These are phyloP conservation scores for Pascua guehoae DNA, from an alignment of 1,284 basidiomycete genomes.

Conservation along the genomic window DNA sequence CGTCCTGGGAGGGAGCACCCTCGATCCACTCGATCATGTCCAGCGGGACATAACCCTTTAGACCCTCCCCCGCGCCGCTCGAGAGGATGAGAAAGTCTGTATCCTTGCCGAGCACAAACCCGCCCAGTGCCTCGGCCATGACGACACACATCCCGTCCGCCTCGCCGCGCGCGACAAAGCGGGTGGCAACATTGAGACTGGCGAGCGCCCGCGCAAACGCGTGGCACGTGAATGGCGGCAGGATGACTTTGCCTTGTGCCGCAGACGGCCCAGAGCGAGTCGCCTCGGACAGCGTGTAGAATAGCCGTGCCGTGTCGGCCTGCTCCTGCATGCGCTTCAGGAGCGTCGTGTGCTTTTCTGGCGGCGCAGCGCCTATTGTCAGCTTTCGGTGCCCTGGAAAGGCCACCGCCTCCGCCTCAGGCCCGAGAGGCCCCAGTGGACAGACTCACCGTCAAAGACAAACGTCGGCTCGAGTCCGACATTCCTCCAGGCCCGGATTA, in stretches of 20 bases:
- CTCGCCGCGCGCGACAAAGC: constrained; percentile 71
- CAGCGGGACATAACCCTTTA: constrained; percentile 69
- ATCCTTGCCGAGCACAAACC: constrained; percentile 72
- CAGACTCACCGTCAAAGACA: constrained; percentile 85
- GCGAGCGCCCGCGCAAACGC: constrained; percentile 63
- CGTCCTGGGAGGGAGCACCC: constrained; percentile 26
- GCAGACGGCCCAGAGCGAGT: constrained; percentile 70
- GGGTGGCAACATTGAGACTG: constrained; percentile 47
- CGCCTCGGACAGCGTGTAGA: constrained; percentile 72
- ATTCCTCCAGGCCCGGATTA: constrained; percentile 66
- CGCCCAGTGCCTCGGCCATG: constrained; percentile 68
- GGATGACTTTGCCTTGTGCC: constrained; percentile 58
- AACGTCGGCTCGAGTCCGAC: constrained; percentile 74
- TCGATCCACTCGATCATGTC: constrained; percentile 71
- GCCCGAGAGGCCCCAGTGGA: not conserved
- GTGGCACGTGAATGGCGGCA: constrained; percentile 66
- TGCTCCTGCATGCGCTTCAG: constrained; percentile 59
- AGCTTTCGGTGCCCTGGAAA: not conserved
- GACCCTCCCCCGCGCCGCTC: constrained; percentile 53
- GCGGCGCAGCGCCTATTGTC: constrained; percentile 62
- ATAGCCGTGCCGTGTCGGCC: constrained; percentile 65
- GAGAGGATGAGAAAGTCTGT: constrained; percentile 78
- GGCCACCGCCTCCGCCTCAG: not conserved
- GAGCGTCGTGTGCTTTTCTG: constrained; percentile 68
- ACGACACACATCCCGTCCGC: constrained; percentile 82